Percentiles rank a stretch among this genome's conserved stretches.
phyloP scores from a whole-genome alignment of 768 basidiomycete species.

The Suillus decipiens region DNA sequence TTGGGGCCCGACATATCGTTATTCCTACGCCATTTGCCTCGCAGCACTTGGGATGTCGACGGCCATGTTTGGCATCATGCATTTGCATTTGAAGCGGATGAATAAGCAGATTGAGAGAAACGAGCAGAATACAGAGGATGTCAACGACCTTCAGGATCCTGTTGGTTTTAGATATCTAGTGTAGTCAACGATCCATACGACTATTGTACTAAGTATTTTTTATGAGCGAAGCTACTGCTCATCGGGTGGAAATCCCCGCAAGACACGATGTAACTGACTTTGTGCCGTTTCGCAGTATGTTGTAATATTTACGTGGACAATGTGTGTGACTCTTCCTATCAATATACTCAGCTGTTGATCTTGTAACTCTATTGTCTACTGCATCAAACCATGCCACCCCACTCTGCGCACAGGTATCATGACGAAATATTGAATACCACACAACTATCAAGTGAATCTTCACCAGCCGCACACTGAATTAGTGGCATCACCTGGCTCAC shows the following conservation, averaged over 20 bases:
- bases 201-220: not conserved
- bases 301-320: too few species aligned
- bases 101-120: slow-evolving; percentile 39
- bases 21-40: slow-evolving; percentile 72
- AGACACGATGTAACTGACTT: not conserved
- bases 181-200: not conserved
- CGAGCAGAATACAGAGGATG: slow-evolving; percentile 23
- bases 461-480: not conserved
- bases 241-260: not conserved
- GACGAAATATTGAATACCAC: too few species aligned
- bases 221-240: not conserved
- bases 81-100: slow-evolving; percentile 39
- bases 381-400: too few species aligned
- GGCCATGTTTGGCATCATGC: slow-evolving; percentile 47
- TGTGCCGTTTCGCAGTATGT: not conserved
- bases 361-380: too few species aligned
- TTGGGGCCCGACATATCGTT: slow-evolving; percentile 68
- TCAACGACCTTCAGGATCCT: not conserved
- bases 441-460: not conserved
- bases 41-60: slow-evolving; percentile 51
- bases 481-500: too few species aligned
- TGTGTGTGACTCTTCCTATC: not conserved
- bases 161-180: slow-evolving; percentile 9
- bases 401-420: too few species aligned
- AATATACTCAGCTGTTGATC: too few species aligned